These are phyloP conservation scores for Angophora floribunda DNA, from an alignment of 345 rosid genomes.

Conservation along the genomic window DNA sequence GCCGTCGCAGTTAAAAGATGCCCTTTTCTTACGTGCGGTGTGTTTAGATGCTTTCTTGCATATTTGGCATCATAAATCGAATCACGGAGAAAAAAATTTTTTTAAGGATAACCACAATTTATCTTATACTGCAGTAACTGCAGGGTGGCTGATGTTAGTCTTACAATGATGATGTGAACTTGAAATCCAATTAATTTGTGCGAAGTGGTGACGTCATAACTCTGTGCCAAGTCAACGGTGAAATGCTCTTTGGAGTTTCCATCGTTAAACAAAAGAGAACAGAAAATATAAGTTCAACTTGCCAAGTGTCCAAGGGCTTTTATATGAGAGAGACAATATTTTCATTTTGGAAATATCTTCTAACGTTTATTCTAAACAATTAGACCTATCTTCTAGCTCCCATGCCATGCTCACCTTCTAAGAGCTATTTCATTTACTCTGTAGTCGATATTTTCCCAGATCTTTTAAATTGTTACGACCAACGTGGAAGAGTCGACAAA, in stretches of 20 bases:
- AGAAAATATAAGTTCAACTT: neutral
- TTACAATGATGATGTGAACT: no score
- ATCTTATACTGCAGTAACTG: no score
- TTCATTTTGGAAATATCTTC: neutral
- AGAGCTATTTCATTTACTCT: neutral
- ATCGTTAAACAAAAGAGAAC: no score
- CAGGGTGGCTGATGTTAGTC: no score
- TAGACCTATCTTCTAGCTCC: neutral
- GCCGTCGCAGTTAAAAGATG: neutral
- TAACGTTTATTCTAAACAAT: neutral
- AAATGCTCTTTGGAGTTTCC: no score
- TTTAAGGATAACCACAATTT: no score
- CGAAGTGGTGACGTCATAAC: no score
- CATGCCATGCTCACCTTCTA: neutral
- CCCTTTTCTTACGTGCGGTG: neutral
- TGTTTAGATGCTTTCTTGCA: neutral
- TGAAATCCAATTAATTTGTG: no score
- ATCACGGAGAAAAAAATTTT: neutral
- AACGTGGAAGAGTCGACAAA: neutral
- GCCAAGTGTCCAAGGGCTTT: neutral
- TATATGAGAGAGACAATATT: neutral
- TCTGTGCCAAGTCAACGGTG: no score
- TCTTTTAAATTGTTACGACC: neutral
- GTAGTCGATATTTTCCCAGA: neutral
- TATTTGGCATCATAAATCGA: neutral